Conservation (phyloP, 164 flowering plant species). For the Paratinospora sagittata region DNA sequence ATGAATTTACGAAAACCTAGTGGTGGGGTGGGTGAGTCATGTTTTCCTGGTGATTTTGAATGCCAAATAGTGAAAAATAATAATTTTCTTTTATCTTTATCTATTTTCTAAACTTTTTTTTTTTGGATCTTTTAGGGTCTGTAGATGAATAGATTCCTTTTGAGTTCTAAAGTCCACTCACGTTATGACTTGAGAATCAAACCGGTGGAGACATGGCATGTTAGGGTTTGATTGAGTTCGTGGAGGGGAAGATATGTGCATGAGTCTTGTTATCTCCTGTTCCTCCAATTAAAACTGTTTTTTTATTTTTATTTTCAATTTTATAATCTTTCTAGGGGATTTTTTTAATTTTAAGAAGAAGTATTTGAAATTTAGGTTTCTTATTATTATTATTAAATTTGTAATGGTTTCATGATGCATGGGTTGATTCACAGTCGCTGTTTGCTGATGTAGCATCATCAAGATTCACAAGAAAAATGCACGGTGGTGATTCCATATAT, state of each 20-base stretch:
- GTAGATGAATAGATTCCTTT: neutral
- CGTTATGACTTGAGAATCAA: neutral
- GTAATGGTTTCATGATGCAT: neutral
- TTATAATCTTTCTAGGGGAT: no score
- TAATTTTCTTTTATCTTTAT: no score
- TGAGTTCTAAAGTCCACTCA: neutral
- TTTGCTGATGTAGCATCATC: conserved; percentile 46
- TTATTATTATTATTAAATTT: neutral
- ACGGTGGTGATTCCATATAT: neutral
- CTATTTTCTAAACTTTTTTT: neutral
- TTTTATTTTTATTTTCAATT: neutral
- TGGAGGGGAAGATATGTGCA: no score
- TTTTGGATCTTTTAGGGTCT: neutral
- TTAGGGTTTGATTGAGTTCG: neutral
- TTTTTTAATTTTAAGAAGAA: neutral
- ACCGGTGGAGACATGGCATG: neutral
- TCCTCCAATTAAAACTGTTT: neutral
- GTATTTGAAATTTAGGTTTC: neutral
- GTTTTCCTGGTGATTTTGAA: neutral
- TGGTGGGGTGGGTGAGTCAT: conserved; percentile 1
- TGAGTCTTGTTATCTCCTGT: neutral
- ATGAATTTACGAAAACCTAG: neutral
- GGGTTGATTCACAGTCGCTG: conserved; percentile 26
- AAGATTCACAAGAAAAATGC: conserved; percentile 39
- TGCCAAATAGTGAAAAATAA: neutral